Base-by-base conservation (phyloP, 2,329 filamentous ascomycete species). In the Thermothelomyces thermophilus region DNA sequence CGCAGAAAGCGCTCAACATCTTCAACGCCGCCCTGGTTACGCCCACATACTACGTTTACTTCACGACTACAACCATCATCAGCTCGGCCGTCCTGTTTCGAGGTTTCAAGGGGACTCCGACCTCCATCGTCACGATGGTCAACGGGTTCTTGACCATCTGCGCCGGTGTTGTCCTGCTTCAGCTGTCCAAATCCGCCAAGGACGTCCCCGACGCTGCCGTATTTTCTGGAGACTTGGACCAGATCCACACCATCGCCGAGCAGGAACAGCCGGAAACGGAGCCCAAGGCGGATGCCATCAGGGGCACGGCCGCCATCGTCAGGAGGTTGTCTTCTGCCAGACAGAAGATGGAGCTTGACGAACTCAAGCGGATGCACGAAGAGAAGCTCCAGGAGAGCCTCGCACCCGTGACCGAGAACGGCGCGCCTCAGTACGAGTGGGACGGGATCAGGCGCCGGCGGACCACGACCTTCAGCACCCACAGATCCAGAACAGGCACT, bases 1-100 rank as follows among this genome's bases (percentile, higher is more conserved):
- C 36, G 51, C 69, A 97, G 90, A 98, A 98, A 96, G 93, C 93
- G 5, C 77, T 97, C 50, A 97, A 98, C 64, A 70, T 98, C 43
- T 97, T 91, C 75, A 97, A 98, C 63, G 93, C 93, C 33, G 91
- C 93, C 7, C 79, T 98, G 57, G 93, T 98, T 52, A 98, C 93
- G 0, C 93, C 93, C 0, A 98, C 93, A 2, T 98, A 98, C 71
- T 98, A 98, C 67, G 93, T 98, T 58, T 91, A 94, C 73, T 98
- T 98, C 66, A 98, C 93, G 34, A 95, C 85, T 60, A 86, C 90
- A 5, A 97, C 93, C 17, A 96, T 98, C 58, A 80, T 97, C 59
- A 94, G 90, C 5, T 96, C 91, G 0, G 87, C 90, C 3, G 83
- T 98, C 41, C 74, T 98, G 2, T 97, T 97, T 69, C 84, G 83